Base-by-base conservation (phyloP, 2,329 filamentous ascomycete genomes). In the Phialophora chinensis region DNA sequence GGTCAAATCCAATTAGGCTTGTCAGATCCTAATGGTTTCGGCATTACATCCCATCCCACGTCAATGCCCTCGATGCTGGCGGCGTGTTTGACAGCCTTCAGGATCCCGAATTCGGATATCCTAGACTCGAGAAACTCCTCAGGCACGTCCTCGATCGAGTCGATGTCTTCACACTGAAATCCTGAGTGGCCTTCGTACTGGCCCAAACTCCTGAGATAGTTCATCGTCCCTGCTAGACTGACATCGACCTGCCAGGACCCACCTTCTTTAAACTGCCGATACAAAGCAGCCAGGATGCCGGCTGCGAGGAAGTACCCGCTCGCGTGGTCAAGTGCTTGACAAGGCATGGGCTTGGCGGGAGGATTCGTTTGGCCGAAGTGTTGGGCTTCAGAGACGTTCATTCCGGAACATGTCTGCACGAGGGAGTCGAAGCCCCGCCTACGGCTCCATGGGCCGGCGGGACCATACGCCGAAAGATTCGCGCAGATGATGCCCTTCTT, bases 291-390 rank as follows among this genome's bases (percentile, higher is more conserved):
- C 27, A 79, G 75, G 2, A 87, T 79, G 0, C 86, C 85, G 0
- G 84, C 76, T 0, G 85, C 84, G 0, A 88, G 78, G 23, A 87
- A 77, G 62, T 85, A 87, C 0, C 86, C 86, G 0, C 79, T 79
- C 0, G 80, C 83, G 66, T 88, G 84, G 71, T 88, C 86, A 0
- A 88, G 77, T 0, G 82, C 85, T 73, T 88, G 86, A 62, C 82
- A 85, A 0, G 86, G 86, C 35, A 81, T 75, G 0, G 80, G 75
- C 0, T 79, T 78, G 0, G 82, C 80, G 0, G 75, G 62, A 55
- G 82, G 80, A 11, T 44, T 49, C 12, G 12, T 23, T 14, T 61
- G 17, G 29, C 29, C 59, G 47, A 73, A 80, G 54, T 81, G 79
- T 63, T 82, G 77, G 0, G 85, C 85, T 70, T 88, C 85, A 0